Evolutionary conservation across 2,329 filamentous ascomycete genomes (phyloP), one percentile per base, ranked within the genome.

Genomic region (Botrytis galanthina): DNA sequence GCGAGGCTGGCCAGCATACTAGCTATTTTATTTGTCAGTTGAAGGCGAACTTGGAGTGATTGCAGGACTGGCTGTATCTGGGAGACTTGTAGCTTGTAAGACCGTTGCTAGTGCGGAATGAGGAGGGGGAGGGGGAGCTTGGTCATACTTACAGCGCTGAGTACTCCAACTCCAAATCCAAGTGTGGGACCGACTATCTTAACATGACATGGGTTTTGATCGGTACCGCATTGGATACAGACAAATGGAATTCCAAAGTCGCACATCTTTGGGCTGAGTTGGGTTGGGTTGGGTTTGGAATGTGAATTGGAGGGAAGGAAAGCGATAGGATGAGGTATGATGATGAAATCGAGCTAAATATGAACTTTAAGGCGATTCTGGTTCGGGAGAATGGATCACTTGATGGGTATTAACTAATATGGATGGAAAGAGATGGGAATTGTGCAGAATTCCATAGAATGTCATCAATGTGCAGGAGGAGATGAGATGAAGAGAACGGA

Each of bases 161-260:
- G 80, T 59, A 89, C 81, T 1, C 85, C 85, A 68, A 84, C 80
- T 16, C 79, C 80, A 42, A 76, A 83, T 78, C 86, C 86, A 61
- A 88, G 78, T 1, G 86, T 88, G 54, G 87, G 87, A 1, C 87
- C 86, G 42, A 89, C 83, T 14, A 88, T 83, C 78, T 88, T 89
- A 78, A 86, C 88, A 75, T 85, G 85, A 73, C 87, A 89, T 4
- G 87, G 87, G 72, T 88, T 89, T 77, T 88, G 85, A 74, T 88
- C 83, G 14, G 86, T 88, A 63, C 81, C 86, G 79, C 86, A 88
- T 79, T 88, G 75, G 42, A 78, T 73, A 39, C 75, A 78, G 44
- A 77, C 51, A 37, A 77, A 70, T 20, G 74, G 75, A 12, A 71
- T 44, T 46, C 70, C 61, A n/a, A 48, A 48, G 46, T 64, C 68